Evolutionary conservation across 1,284 basidiomycete genomes (phyloP), one percentile per base, ranked within the genome.

Genomic region (Schizophyllum amplum): DNA sequence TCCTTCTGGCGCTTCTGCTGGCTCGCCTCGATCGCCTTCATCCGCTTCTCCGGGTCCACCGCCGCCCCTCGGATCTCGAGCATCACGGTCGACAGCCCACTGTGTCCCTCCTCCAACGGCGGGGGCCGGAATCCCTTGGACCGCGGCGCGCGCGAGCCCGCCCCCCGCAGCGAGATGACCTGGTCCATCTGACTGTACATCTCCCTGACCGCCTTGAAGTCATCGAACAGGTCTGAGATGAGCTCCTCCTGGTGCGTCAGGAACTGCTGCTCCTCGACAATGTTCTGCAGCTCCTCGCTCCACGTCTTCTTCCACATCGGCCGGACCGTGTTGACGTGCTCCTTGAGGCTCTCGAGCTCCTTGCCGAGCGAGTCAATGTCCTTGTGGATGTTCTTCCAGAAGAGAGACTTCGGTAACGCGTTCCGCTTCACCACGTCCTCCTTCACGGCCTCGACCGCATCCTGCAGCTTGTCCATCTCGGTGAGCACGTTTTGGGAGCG

Each of bases 281-380:
- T 95, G 63, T 94, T 92, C 75, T 94, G 90, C 68, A 99, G 72
- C 75, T 99, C 96, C 66, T 91, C 85, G 65, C 92, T 92, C 96
- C 96, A 99, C 23, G 95, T 98, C 79, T 96, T 94, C 76, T 96
- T 94, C 96, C 96, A 99, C 79, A 92, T 92, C 53, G 96, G 94
- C 67, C 92, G 94, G 65, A 97, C 84, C 3, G 90, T 90, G 63
- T 87, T 83, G 63, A 98, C 90, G 68, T 96, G 93, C 61, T 87
- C 83, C 63, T 86, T 84, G 55, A 99, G 77, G 62, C 84, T 86
- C 59, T 86, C 80, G 46, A 98, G 77, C 69, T 94, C 87, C 17
- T 76, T 71, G 22, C 81, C 79, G 20, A 89, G 83, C n/a, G 79
- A 73, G 17, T 80, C 78, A 54, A 98, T 81, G 63, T 94, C 90